Conservation (phyloP, 768 basidiomycete genomes). For the Podaxis carcinomalis region DNA sequence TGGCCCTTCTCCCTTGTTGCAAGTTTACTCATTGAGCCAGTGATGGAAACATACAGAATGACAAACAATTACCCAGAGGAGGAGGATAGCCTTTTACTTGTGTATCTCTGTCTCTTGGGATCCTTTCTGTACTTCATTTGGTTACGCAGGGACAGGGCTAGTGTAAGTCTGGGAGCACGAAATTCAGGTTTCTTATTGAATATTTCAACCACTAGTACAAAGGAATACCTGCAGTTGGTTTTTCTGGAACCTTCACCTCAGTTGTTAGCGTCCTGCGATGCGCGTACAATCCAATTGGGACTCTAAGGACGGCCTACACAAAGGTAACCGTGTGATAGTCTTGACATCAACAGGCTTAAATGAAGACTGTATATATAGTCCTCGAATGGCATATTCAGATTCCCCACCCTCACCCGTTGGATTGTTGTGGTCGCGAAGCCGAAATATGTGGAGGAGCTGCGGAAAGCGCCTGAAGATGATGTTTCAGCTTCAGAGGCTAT, state of each 20-base stretch:
- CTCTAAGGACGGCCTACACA: neutral
- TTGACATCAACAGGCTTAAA: neutral
- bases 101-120: slow-evolving; percentile 2
- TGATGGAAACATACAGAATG: neutral
- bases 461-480: slow-evolving; percentile 31
- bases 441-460: slow-evolving; percentile 33
- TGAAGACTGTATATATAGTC: slow-evolving; percentile 13
- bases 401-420: slow-evolving; percentile 27
- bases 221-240: slow-evolving; percentile 2
- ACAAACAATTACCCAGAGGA: neutral
- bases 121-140: slow-evolving; percentile 2
- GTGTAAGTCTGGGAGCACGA: neutral
- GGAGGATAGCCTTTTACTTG: slow-evolving; percentile 9
- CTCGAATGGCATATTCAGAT: slow-evolving; percentile 20
- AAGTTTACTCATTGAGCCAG: neutral
- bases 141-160: slow-evolving; percentile 5
- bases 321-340: neutral
- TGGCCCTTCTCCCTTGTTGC: neutral
- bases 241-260: slow-evolving; percentile 2
- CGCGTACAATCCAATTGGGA: neutral
- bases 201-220: neutral
- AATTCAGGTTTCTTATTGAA: neutral
- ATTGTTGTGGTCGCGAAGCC: slow-evolving; percentile 29
- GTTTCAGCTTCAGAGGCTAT: slow-evolving; percentile 29
- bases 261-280: slow-evolving; percentile 2